Evolutionary conservation across 2,329 filamentous ascomycete species (phyloP), one percentile per base, ranked within the genome.

Genomic region (Stenocarpella maydis): DNA sequence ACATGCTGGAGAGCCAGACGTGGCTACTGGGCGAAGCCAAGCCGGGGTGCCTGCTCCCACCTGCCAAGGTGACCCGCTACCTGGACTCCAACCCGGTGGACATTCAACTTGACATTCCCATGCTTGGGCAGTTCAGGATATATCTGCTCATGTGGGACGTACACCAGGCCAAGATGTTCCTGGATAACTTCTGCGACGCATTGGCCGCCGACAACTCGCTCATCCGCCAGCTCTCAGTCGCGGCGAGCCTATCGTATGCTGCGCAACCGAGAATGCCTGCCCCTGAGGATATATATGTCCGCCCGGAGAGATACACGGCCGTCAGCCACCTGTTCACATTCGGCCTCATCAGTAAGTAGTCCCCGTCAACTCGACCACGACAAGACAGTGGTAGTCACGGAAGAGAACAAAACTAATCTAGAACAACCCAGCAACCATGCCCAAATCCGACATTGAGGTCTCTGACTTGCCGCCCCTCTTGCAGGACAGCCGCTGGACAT

Each of bases 61-160:
- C 92, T 2, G 90, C 90, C 49, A 91, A 88, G 78, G 91, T 91
- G 21, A 92, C 90, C 0, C 86, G 92, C 34, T 94, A 91, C 76
- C 87, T 94, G 64, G 92, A 95, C 78, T 90, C 91, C 4, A 95
- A 94, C 74, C 92, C 92, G 0, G 88, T 95, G 50, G 90, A 94
- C 74, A 82, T 94, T 34, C 91, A 95, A 76, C 87, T 93, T 7
- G 92, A 94, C 75, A 92, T 94, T 53, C 92, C 92, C 1, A 87
- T 93, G 79, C 82, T 94, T 7, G 90, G 92, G 31, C 92, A 95
- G 75, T 95, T 94, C 82, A 87, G 91, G 60, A 86, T 94, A 54
- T 94, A 92, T 77, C 85, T 94, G 71, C 86, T 95, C 71, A 86
- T 89, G 71, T 88, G 87, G 75, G 85, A 92, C 74, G 82, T 93